A percentile compares a stretch with the other conserved stretches of the same genome.
phyloP scores from a whole-genome alignment of 345 rosid genomes.

The Eucalyptus cloeziana region DNA sequence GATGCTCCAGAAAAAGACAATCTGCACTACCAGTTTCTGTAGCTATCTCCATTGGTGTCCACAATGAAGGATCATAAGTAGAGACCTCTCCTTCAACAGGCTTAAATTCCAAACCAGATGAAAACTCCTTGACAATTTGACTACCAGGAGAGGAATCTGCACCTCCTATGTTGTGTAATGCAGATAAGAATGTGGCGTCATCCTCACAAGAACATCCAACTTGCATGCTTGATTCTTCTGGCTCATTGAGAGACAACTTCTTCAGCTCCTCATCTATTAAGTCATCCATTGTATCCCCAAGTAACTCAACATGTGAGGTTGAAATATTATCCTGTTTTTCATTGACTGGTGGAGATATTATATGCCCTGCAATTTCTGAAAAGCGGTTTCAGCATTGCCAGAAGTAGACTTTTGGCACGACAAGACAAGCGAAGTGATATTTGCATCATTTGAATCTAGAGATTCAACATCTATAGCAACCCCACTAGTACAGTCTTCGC shows the following conservation, averaged over 20 bases:
- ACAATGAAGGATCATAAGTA: conserved; percentile 48
- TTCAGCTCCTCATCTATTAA: conserved; percentile 20
- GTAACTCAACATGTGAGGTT: neutral
- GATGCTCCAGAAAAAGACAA: conserved; percentile 46
- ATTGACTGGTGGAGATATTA: neutral
- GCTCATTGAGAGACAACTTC: conserved; percentile 13
- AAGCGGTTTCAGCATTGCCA: neutral
- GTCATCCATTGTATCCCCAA: neutral
- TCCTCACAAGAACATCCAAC: conserved; percentile 32
- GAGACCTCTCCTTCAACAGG: conserved; percentile 8
- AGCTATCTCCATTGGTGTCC: conserved; percentile 79
- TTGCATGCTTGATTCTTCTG: conserved; percentile 10
- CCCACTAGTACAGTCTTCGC: neutral
- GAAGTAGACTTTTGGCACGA: neutral
- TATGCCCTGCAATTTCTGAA: neutral
- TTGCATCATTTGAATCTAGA: neutral
- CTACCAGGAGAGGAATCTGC: neutral
- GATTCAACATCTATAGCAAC: neutral
- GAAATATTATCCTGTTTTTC: neutral
- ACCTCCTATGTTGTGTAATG: conserved; percentile 24
- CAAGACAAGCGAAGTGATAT: neutral
- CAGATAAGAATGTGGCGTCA: conserved; percentile 28
- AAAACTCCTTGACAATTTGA: conserved; percentile 11
- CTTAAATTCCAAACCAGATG: conserved; percentile 18
- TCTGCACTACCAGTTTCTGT: conserved; percentile 68